phyloP scores from a whole-genome alignment of 768 basidiomycete species.

The Lentinus brumalis region DNA sequence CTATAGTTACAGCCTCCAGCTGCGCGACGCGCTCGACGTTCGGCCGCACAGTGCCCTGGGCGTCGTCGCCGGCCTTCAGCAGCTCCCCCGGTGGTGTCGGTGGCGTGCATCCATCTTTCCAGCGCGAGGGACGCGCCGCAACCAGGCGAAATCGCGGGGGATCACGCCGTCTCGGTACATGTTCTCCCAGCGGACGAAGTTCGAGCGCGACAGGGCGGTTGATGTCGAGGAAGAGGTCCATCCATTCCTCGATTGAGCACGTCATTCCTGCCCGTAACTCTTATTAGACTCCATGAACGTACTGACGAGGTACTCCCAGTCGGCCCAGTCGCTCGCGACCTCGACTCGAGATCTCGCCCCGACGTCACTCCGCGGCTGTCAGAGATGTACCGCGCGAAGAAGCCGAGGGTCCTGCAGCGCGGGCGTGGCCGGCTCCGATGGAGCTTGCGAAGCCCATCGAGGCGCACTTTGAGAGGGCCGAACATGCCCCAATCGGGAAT shows the following conservation, averaged over 20 bases:
- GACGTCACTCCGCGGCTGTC: conserved; percentile 29
- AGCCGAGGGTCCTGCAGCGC: conserved; percentile 34
- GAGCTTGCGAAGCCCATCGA: conserved; percentile 31
- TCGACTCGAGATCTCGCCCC: conserved; percentile 23
- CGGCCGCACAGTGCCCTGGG: background rate
- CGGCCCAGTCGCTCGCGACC: conserved; percentile 26
- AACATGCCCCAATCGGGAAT: conserved; percentile 8
- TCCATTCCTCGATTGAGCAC: background rate
- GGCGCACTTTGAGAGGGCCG: conserved; percentile 25
- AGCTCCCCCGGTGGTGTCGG: background rate
- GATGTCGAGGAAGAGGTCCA: background rate
- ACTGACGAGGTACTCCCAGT: conserved; percentile 26
- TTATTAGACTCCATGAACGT: too few relatives aligned
- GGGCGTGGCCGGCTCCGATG: conserved; percentile 28
- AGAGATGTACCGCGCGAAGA: conserved; percentile 32
- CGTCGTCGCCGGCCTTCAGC: conserved; percentile 3
- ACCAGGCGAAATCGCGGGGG: too few relatives aligned
- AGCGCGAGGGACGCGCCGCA: too few relatives aligned
- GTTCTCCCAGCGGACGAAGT: too few relatives aligned
- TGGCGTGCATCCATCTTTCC: too few relatives aligned
- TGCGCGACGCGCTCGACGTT: background rate
- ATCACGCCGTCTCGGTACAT: too few relatives aligned
- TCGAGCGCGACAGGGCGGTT: conserved; percentile 12
- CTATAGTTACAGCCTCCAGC: background rate
- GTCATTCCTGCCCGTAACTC: background rate